These are phyloP conservation scores for Huntiella savannae DNA, from an alignment of 2,329 filamentous ascomycete genomes.

Conservation along the genomic window DNA sequence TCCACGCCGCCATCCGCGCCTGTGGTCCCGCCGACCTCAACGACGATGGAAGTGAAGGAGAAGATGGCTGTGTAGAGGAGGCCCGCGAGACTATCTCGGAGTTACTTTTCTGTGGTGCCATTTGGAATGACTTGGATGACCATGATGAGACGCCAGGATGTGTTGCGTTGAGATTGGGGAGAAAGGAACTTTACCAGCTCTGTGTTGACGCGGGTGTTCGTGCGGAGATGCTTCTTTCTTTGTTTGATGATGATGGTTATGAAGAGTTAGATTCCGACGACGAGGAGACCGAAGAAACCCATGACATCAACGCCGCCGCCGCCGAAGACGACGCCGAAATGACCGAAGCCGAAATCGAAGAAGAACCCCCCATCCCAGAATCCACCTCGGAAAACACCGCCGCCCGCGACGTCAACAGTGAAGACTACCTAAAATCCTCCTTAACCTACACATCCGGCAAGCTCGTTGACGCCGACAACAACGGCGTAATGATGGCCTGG, in stretches of 20 bases:
- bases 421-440: constrained; percentile 47
- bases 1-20: constrained; percentile 77
- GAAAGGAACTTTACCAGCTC: constrained; percentile 54
- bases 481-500: constrained; percentile 91
- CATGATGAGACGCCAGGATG: constrained; percentile 85
- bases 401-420: constrained; percentile 35
- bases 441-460: constrained; percentile 46
- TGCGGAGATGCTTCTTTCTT: constrained; percentile 67
- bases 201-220: constrained; percentile 81
- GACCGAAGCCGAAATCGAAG: constrained; percentile 17
- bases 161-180: constrained; percentile 51
- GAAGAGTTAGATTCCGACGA: constrained; percentile 45
- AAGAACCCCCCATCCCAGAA: constrained; percentile 11
- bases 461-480: constrained; percentile 54
- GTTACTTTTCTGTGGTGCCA: constrained; percentile 71
- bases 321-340: constrained; percentile 16
- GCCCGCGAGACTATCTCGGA: constrained; percentile 52
- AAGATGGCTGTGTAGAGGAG: constrained; percentile 31
- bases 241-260: constrained; percentile 53
- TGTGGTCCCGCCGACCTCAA: constrained; percentile 29
- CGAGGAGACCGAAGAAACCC: constrained; percentile 22
- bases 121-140: constrained; percentile 88
- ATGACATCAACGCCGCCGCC: constrained; percentile 19
- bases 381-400: constrained; percentile 17
- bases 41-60: constrained; percentile 17